A percentile compares a stretch with the other conserved stretches of the same genome.
These are phyloP conservation scores for Mallotus japonicus DNA, from an alignment of 441 rosid genomes.

Conservation along the genomic window DNA sequence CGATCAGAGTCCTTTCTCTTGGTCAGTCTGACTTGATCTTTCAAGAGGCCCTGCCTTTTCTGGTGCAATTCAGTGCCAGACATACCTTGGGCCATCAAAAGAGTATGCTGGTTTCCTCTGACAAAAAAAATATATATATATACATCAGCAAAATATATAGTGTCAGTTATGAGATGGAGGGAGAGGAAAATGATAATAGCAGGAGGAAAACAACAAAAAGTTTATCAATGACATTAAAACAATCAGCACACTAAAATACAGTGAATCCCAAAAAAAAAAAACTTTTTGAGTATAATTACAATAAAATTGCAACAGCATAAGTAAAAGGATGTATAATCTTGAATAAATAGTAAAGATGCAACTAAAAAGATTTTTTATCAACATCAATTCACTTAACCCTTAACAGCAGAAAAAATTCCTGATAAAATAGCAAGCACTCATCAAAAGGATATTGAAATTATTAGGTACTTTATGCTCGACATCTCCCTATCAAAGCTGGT, in stretches of 20 bases:
- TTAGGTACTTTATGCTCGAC: neutral
- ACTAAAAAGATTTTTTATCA: neutral
- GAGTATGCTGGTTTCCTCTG: constrained; percentile 22
- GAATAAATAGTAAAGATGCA: neutral
- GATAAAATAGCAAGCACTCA: neutral
- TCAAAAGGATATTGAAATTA: neutral
- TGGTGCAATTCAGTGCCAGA: constrained; percentile 55
- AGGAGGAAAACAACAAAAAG: neutral
- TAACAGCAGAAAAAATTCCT: neutral
- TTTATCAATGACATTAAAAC: neutral
- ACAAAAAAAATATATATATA: constrained; percentile 22
- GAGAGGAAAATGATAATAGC: neutral
- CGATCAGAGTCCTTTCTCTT: constrained; percentile 76
- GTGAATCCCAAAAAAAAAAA: neutral
- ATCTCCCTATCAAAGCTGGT: neutral
- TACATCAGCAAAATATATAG: constrained; percentile 18
- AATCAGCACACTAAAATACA: neutral
- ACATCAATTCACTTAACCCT: neutral
- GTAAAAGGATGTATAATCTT: neutral
- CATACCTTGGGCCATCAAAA: constrained; percentile 49
- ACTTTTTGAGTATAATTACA: neutral
- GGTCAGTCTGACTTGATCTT: constrained; percentile 69
- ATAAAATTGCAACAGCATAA: neutral
- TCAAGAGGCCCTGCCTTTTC: constrained; percentile 70
- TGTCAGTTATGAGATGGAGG: neutral